Base-by-base conservation (phyloP, 1,139 yeast species). In the Suhomyces chickasaworum region DNA sequence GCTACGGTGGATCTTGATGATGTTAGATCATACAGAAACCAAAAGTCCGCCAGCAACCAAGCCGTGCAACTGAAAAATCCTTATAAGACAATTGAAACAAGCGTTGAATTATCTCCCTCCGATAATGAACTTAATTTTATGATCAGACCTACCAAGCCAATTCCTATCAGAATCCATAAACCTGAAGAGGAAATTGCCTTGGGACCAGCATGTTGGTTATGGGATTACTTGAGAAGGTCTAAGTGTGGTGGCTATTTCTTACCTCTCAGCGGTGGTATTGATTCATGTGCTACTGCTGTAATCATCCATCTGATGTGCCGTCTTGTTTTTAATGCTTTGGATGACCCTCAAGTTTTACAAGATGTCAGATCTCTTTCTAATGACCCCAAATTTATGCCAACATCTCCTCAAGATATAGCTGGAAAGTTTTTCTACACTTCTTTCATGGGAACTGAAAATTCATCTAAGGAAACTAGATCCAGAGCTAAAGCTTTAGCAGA, bases 201-300 rank as follows among this genome's bases (percentile, higher is more conserved):
- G 43, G 99, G 99, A 0, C 99, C 99, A 1, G 99, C 99, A 0
- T 93, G 99, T 64, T 93, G 99, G 99, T 68, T 93, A 53, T 93
- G 99, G 99, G 99, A 93, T 64, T 93, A 93, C 61, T 75, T 93
- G 52, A 78, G 99, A 62, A 80, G 99, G 55, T 89, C 95, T 53
- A 81, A 81, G 54, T 86, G 93, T 48, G 90, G 91, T 0, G 99
- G 99, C 0, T 93, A 78, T 63, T 95, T 93, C 66, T 73, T 93
- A 41, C 98, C 99, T 0, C 73, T 93, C 42, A 86, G 96, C 64
- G 99, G 99, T 17, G 99, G 99, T 41, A 91, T 95, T 52, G 99
- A 93, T 63, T 87, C 96, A 21, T 95, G 99, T 71, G 97, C 99
- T 1, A 95, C 99, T 1, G 95, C 98, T 0, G 88, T 88, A 16